A percentile compares a stretch with the other conserved stretches of the same genome.
phyloP scores from a whole-genome alignment of 2,329 filamentous ascomycete genomes.

The Grosmannia serpens region DNA sequence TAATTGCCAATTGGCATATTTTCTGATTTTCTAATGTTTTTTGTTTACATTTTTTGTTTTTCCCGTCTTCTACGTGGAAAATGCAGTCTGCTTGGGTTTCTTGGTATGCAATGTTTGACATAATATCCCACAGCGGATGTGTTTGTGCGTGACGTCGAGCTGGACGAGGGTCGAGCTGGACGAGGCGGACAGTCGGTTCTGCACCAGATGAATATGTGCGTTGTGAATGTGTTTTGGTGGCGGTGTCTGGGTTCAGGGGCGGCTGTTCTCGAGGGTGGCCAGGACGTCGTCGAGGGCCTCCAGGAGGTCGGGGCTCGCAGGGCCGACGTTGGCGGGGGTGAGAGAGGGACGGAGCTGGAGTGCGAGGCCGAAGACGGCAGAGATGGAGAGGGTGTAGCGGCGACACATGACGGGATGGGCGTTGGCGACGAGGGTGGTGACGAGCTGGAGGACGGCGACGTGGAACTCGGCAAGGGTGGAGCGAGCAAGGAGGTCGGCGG shows the following conservation, averaged over 20 bases:
- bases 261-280: conserved; percentile 14
- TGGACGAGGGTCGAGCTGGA: too few species aligned
- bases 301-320: conserved; percentile 16
- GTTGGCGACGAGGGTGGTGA: conserved; percentile 36
- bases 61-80: not conserved
- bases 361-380: conserved; percentile 37
- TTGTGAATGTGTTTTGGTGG: not conserved
- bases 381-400: conserved; percentile 39
- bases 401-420: conserved; percentile 33
- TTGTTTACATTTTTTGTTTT: not conserved
- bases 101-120: not conserved
- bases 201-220: not conserved
- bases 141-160: too few species aligned
- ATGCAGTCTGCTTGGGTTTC: not conserved
- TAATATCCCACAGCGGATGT: not conserved
- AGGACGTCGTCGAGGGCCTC: conserved; percentile 34
- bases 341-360: conserved; percentile 25
- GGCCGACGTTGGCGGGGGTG: conserved; percentile 10
- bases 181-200: too few species aligned
- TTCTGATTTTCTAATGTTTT: not conserved
- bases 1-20: conserved; percentile 22
- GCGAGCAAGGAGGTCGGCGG: conserved; percentile 33
- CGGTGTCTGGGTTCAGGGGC: not conserved
- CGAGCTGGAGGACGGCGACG: conserved; percentile 43
- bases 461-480: conserved; percentile 36